These are phyloP conservation scores for Penicillium taxi DNA, from an alignment of 495 filamentous ascomycete genomes.

Conservation along the genomic window DNA sequence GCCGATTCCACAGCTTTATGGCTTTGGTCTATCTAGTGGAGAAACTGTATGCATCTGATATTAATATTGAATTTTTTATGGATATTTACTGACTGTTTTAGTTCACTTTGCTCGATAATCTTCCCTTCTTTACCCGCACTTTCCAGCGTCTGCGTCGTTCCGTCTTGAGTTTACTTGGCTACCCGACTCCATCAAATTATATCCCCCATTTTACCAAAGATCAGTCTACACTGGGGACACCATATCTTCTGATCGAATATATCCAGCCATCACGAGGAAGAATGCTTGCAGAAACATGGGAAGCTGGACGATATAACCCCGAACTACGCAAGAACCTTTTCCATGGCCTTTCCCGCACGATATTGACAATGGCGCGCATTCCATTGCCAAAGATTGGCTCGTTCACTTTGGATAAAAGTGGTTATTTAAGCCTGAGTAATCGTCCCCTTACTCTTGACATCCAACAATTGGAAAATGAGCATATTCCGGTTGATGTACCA, in stretches of 20 bases:
- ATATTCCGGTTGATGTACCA: conserved; percentile 26
- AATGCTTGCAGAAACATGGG: conserved; percentile 31
- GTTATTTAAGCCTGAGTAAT: conserved; percentile 19
- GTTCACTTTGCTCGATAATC: conserved; percentile 23
- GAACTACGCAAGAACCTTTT: conserved; percentile 21
- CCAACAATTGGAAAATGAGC: conserved; percentile 29
- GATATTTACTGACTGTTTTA: conserved; percentile 10
- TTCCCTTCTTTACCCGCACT: conserved; percentile 18
- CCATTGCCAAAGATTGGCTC: conserved; percentile 24
- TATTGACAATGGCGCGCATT: conserved; percentile 15
- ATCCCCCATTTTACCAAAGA: conserved; percentile 8
- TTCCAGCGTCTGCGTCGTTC: conserved; percentile 16
- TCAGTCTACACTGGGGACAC: conserved; percentile 4
- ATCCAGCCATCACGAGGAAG: conserved; percentile 17
- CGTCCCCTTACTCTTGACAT: conserved; percentile 22
- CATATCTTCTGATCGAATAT: conserved; percentile 32
- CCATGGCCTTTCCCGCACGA: conserved; percentile 21
- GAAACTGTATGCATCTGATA: conserved; percentile 14
- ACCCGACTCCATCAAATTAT: conserved; percentile 19
- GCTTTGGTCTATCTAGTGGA: conserved; percentile 26
- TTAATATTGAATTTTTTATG: not conserved
- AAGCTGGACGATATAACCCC: conserved; percentile 12
- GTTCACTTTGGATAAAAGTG: conserved; percentile 16
- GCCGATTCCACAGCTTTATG: conserved; percentile 25
- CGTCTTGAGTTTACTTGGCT: conserved; percentile 16